Evolutionary conservation across 495 filamentous ascomycete genomes (phyloP), one percentile per base, ranked within the genome.

Genomic region (Penicillium roqueforti): DNA sequence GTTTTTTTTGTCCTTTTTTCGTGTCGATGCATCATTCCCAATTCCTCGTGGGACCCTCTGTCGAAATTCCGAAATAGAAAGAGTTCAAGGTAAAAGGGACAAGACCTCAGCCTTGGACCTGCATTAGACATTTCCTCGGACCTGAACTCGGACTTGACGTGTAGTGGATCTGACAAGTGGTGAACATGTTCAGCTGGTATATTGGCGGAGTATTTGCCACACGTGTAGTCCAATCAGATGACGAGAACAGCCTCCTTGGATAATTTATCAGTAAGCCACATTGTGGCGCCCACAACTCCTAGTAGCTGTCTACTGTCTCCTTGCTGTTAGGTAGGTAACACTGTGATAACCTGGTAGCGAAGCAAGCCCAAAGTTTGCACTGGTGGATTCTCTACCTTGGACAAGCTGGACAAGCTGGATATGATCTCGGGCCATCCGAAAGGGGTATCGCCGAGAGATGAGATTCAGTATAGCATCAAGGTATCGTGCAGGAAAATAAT

Each of bases 31-130:
- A 50, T 38, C 37, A 43, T 39, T 40, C 47, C 10, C 8, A 8
- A 11, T 10, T 8, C 1, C 56, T 62, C 56, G 59, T 59, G 59
- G 59, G 39, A 50, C 51, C 51, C 55, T n/a, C 31, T 52, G 55
- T 53, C 6, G 16, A 31, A 11, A 43, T 43, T 8, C 3, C 19
- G n/a, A 16, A 29, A 29, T 0, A 29, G 0, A 29, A 3, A 29
- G 28, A 31, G 28, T 9, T 10, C n/a, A 47, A 20, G 6, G n/a
- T n/a, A n/a, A n/a, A 42, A 49, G 43, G 43, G 26, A n/a, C 6
- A 13, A 55, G 51, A 53, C 43, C 50, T 51, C 54, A 56, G 31
- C 50, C 40, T 31, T 41, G 45, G 46, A 43, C 46, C 45, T 41
- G 45, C 46, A 51, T 51, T 42, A 36, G 28, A 38, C 36, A 34